Evolutionary conservation across 2,329 filamentous ascomycete species (phyloP).

Genomic region (Westerdykella aurantiaca): DNA sequence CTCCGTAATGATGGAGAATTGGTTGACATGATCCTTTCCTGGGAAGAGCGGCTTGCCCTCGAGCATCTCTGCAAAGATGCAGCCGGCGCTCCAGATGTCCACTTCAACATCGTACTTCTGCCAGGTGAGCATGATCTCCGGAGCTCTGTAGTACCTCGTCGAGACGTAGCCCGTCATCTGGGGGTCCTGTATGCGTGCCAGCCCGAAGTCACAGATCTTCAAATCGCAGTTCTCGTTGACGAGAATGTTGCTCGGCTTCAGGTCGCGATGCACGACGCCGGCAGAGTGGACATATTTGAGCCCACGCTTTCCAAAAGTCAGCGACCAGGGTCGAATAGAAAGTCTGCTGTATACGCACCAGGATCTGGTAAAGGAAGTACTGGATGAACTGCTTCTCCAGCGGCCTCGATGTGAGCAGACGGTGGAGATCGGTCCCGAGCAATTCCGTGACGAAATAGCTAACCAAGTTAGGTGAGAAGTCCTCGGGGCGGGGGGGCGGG

Average conservation of each 20-base stretch:
- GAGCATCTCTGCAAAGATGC: slow-evolving; percentile 99
- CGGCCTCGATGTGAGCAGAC: slow-evolving; percentile 87
- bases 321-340: slow-evolving; percentile 5
- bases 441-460: slow-evolving; percentile 99
- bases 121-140: slow-evolving; percentile 99
- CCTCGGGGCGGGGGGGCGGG: not conserved
- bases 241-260: slow-evolving; percentile 98
- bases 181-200: slow-evolving; percentile 95
- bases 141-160: slow-evolving; percentile 95
- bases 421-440: slow-evolving; percentile 91
- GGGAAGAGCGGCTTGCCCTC: slow-evolving; percentile 98
- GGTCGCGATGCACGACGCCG: slow-evolving; percentile 91
- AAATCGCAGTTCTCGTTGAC: slow-evolving; percentile 99
- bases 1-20: slow-evolving; percentile 99
- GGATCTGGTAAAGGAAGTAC: slow-evolving; percentile 98
- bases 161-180: slow-evolving; percentile 99
- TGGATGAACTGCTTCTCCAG: slow-evolving; percentile 99
- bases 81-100: slow-evolving; percentile 98
- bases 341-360: slow-evolving; percentile 55
- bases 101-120: slow-evolving; percentile 99
- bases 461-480: slow-evolving; percentile 16
- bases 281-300: slow-evolving; percentile 99
- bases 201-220: slow-evolving; percentile 98
- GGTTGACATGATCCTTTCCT: slow-evolving; percentile 98
- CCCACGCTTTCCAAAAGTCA: slow-evolving; percentile 60